phyloP scores from a whole-genome alignment of 2,329 filamentous ascomycete species.

The Phaeosphaeriaceae sp. region DNA sequence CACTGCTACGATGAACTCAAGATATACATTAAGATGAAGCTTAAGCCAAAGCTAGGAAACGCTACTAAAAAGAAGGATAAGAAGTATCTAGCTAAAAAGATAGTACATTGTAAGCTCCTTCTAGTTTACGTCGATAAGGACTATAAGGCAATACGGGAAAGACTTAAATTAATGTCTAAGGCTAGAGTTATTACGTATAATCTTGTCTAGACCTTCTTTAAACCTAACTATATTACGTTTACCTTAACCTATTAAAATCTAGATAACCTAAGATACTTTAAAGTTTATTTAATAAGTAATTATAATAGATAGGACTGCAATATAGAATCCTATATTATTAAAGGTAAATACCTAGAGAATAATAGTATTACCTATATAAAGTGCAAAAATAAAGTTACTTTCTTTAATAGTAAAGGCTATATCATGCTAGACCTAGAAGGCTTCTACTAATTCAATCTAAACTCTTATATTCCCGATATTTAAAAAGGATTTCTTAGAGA shows the following conservation, averaged over 20 bases:
- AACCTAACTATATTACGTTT: constrained; percentile 81
- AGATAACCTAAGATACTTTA: constrained; percentile 84
- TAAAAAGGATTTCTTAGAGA: constrained; percentile 70
- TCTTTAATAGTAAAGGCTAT: constrained; percentile 84
- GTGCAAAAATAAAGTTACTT: constrained; percentile 74
- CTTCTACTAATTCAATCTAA: constrained; percentile 83
- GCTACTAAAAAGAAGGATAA: constrained; percentile 67
- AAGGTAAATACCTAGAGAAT: constrained; percentile 82
- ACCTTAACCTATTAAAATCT: constrained; percentile 75
- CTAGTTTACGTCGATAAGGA: constrained; percentile 81
- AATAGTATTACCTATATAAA: constrained; percentile 88
- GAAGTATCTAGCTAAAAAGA: constrained; percentile 64
- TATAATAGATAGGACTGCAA: constrained; percentile 68
- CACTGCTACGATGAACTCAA: constrained; percentile 81
- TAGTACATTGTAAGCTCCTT: constrained; percentile 72
- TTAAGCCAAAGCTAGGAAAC: constrained; percentile 65
- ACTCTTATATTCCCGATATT: constrained; percentile 78
- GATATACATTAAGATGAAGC: constrained; percentile 62
- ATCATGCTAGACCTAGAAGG: constrained; percentile 87
- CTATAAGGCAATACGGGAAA: constrained; percentile 78
- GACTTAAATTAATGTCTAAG: constrained; percentile 78
- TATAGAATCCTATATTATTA: constrained; percentile 78
- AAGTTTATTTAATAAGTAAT: constrained; percentile 76
- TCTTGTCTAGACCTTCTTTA: constrained; percentile 86
- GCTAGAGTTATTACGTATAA: constrained; percentile 88